Base-by-base conservation (phyloP, 345 rosid species). In the Luvunga scandens region DNA sequence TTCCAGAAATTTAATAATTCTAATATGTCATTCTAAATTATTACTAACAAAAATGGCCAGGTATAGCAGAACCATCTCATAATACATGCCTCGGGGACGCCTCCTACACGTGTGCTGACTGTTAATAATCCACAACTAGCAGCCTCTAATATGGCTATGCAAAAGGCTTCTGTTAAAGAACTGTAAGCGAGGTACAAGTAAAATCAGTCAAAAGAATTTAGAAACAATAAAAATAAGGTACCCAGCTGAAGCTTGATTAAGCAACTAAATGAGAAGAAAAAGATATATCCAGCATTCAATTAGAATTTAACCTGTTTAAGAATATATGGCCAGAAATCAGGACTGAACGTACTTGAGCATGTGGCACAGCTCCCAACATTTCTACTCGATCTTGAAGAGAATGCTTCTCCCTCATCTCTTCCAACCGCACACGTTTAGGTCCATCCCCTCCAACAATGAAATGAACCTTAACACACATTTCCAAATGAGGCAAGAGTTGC, bases 331-430 rank as follows among this genome's bases (percentile, higher is more conserved):
- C 99, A 25, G 97, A 85, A 62, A 91, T 85, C 82, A 94, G 67
- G 79, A 94, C 93, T 84, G 97, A 91, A 42, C 92, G 89, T 6
- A 94, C 98, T 69, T 77, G 87, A 85, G 97, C 88, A 88, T 94
- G 98, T 3, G 93, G 97, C 16, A 95, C 95, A 65, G 94, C 97
- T 77, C 98, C 98, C 53, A 95, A 62, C 99, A 94, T 95, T 78
- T 95, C 94, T 5, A 95, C 98, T 87, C 94, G 86, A 83, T 95
- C 99, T 85, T 95, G 99, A 64, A 92, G 94, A 70, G 95, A 96
- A 85, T 96, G 97, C 65, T 91, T 96, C 78, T 93, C 98, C 87
- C 99, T 90, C 98, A 96, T 96, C 84, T 96, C 99, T 79, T 93
- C 98, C 77, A 94, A 78, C 50, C 98, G 77, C 62, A 94, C 98